phyloP scores from a whole-genome alignment of 2,329 filamentous ascomycete genomes.

The Clonostachys sp. region DNA sequence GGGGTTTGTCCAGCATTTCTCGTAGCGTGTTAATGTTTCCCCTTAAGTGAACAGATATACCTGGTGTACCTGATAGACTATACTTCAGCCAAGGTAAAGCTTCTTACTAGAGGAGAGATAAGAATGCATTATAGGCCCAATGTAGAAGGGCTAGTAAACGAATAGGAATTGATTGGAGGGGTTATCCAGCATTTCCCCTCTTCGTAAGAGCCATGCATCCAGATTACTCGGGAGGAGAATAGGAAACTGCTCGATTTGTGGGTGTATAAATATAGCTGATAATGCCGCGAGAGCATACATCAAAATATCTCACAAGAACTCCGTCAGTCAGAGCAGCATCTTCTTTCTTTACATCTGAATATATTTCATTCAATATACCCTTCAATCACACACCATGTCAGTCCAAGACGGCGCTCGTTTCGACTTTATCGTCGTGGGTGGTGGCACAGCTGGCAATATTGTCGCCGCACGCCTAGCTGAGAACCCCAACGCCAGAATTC shows the following conservation, averaged over 20 bases:
- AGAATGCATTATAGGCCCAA: neutral
- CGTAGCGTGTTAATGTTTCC: no score
- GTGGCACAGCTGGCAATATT: constrained; percentile 28
- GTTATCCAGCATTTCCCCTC: neutral
- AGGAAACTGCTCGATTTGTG: no score
- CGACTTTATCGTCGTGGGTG: constrained; percentile 24
- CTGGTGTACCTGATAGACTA: neutral
- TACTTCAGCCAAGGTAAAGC: neutral
- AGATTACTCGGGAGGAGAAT: no score
- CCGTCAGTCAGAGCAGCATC: neutral
- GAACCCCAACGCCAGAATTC: constrained; percentile 28
- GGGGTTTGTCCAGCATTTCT: neutral
- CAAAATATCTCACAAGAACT: no score
- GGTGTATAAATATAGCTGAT: no score
- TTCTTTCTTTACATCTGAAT: neutral
- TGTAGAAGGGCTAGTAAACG: neutral
- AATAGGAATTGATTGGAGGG: neutral
- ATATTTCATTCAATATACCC: neutral
- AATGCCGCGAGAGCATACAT: no score
- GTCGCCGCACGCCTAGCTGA: constrained; percentile 28
- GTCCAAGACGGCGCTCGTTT: constrained; percentile 1
- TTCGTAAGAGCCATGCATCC: no score
- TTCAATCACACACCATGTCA: neutral
- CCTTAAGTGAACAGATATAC: no score
- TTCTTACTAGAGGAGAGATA: neutral